Conservation (phyloP, 148 eudicot species). For the Rhododendron vialii region DNA sequence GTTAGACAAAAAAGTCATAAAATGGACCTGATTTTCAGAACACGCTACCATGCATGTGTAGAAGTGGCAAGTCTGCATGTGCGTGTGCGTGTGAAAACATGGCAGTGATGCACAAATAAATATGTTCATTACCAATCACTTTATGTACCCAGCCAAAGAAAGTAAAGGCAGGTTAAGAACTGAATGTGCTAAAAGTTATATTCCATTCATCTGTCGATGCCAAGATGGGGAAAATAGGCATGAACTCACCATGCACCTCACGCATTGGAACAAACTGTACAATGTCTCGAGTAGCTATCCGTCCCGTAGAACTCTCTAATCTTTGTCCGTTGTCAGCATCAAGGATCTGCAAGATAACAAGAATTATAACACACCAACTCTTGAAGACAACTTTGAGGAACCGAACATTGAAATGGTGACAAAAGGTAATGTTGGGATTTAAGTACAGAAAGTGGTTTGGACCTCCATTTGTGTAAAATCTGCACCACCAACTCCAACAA, state of each 20-base stretch:
- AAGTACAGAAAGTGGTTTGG: neutral
- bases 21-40: neutral
- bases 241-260: conserved; percentile 60
- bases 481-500: conserved; percentile 89
- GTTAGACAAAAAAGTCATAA: neutral
- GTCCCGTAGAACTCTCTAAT: conserved; percentile 78
- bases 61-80: neutral
- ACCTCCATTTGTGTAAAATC: conserved; percentile 96
- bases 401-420: neutral
- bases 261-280: conserved; percentile 96
- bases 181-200: neutral
- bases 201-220: neutral
- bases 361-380: neutral
- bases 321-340: conserved; percentile 82
- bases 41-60: neutral
- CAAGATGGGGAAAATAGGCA: neutral
- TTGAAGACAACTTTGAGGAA: neutral
- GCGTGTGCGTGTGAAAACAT: neutral
- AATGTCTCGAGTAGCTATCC: conserved; percentile 85
- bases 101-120: neutral
- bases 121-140: neutral
- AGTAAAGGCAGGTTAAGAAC: neutral
- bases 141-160: neutral
- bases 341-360: conserved; percentile 47
- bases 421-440: neutral